phyloP scores from a whole-genome alignment of 2,329 filamentous ascomycete species.

The Penicillium vulpinum region DNA sequence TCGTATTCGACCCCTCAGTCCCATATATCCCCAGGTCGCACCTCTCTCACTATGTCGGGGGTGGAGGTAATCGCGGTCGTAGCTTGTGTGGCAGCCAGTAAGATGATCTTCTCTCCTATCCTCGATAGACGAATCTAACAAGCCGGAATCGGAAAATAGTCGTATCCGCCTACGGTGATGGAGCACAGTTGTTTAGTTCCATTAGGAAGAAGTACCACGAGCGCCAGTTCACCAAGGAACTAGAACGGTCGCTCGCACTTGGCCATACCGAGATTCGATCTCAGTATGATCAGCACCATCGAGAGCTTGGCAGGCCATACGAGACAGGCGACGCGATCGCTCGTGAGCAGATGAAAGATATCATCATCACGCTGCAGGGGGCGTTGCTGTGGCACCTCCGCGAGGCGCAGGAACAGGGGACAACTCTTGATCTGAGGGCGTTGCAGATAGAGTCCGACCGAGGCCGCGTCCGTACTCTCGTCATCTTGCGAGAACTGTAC shows the following conservation, averaged over 20 bases:
- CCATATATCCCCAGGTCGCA: background rate
- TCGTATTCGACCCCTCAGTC: background rate
- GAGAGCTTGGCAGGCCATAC: slow-evolving; percentile 37
- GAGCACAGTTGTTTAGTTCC: slow-evolving; percentile 28
- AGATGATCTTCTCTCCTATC: background rate
- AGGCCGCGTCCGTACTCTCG: slow-evolving; percentile 36
- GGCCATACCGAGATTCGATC: slow-evolving; percentile 38
- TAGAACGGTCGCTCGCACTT: slow-evolving; percentile 39
- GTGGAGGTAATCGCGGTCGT: slow-evolving; percentile 25
- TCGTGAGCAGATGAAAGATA: slow-evolving; percentile 42
- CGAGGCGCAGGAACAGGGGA: slow-evolving; percentile 32
- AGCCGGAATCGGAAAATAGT: slow-evolving; percentile 18
- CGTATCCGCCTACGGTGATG: slow-evolving; percentile 35
- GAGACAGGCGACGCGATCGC: slow-evolving; percentile 39
- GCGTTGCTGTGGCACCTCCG: slow-evolving; percentile 37
- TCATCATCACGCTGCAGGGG: slow-evolving; percentile 40
- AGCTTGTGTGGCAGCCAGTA: slow-evolving; percentile 27
- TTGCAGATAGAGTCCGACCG: slow-evolving; percentile 40
- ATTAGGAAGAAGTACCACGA: slow-evolving; percentile 29
- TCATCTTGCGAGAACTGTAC: slow-evolving; percentile 38
- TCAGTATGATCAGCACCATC: slow-evolving; percentile 38
- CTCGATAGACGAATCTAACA: background rate
- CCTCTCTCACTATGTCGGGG: slow-evolving; percentile 16
- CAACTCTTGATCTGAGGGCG: slow-evolving; percentile 31
- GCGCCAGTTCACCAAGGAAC: slow-evolving; percentile 24